Base-by-base conservation (phyloP, 768 basidiomycete genomes). In the Mycena galericulata region DNA sequence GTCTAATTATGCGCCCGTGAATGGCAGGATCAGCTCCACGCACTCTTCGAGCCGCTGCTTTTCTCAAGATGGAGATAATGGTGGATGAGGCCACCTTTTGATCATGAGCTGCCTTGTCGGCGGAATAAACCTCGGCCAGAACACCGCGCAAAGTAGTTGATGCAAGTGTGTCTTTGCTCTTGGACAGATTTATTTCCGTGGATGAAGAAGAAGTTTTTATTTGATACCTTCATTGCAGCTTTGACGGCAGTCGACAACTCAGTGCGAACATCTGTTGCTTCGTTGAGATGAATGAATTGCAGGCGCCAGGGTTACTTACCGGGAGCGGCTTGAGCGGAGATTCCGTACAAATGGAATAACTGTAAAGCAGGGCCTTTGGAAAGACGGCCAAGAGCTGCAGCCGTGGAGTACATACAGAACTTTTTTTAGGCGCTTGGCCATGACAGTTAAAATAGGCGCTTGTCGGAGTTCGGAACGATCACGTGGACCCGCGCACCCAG, bases 51-150 rank as follows among this genome's bases (percentile, higher is more conserved):
- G 80, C 73, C 56, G 82, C 79, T 18, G 89, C 89, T 79, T 88
- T 92, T 24, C 88, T 86, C 47, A 93, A 63, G 67, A 92, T 84
- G 46, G 77, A 74, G 29, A 86, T 76, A 45, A 91, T 84, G 38
- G 80, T 78, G 7, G 89, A 81, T 7, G 87, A 79, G n/a, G 84
- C 69, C 14, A 89, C 72, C 30, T 81, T 80, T 18, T 75, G 73
- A 29, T 80, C 75, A 29, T 81, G 75, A 29, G 84, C 77, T 9
- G 76, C 75, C 77, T 93, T 93, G 78, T 92, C 92, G 38, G 88
- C 84, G 11, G 86, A 83, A 70, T 92, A 88, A 3, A 93, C 83
- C 64, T 93, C 92, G 12, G 92, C 84, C 20, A 93, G 82, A 34
- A 92, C 84, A 27, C 90, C 89, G 47, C 88, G 85, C 70, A 89